Percentiles rank a stretch among this genome's conserved stretches.
phyloP scores from a whole-genome alignment of 345 rosid genomes.

The Pistacia integerrima region DNA sequence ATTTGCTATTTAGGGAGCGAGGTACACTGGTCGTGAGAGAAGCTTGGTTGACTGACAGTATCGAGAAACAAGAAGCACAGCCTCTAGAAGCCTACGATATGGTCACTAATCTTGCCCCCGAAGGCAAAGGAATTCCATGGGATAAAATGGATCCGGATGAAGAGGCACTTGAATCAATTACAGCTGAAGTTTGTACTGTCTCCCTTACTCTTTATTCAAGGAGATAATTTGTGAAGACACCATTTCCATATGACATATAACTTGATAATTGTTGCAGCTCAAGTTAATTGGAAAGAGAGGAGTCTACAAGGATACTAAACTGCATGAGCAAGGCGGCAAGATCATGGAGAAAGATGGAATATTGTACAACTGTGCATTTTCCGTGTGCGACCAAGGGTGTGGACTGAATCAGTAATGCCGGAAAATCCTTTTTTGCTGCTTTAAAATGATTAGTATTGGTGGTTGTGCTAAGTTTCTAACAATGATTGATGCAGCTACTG shows the following conservation, averaged over 20 bases:
- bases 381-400: slow-evolving; percentile 65
- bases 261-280: slow-evolving; percentile 41
- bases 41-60: slow-evolving; percentile 69
- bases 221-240: not conserved
- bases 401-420: slow-evolving; percentile 56
- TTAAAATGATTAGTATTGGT: not conserved
- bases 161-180: slow-evolving; percentile 56
- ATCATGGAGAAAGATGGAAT: slow-evolving; percentile 71
- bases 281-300: slow-evolving; percentile 72
- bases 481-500: slow-evolving; percentile 49
- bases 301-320: slow-evolving; percentile 60
- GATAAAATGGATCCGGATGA: slow-evolving; percentile 66
- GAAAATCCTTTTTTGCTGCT: not conserved
- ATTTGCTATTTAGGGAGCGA: slow-evolving; percentile 43
- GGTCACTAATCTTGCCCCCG: slow-evolving; percentile 57
- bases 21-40: slow-evolving; percentile 63
- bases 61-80: slow-evolving; percentile 67
- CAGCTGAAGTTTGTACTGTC: slow-evolving; percentile 42
- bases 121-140: slow-evolving; percentile 69
- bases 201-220: not conserved
- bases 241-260: not conserved
- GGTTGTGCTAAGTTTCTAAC: not conserved
- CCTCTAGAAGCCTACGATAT: slow-evolving; percentile 68
- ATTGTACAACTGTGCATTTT: slow-evolving; percentile 71
- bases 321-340: slow-evolving; percentile 56